Conservation (phyloP, 495 filamentous ascomycete genomes). For the Talaromyces thailandensis region DNA sequence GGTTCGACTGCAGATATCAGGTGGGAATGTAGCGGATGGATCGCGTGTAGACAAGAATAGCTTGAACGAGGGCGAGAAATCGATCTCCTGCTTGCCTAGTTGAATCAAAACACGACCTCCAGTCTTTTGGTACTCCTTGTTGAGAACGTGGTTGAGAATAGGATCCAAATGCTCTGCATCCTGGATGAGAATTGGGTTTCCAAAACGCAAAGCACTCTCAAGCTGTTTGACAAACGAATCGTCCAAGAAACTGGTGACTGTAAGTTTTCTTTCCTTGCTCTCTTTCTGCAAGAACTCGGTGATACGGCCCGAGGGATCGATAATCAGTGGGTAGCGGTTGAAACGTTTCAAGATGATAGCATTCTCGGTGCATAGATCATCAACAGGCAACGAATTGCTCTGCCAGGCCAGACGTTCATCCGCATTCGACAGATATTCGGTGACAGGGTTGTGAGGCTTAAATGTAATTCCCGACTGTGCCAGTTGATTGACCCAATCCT, state of each 20-base stretch:
- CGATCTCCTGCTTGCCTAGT: constrained; percentile 96
- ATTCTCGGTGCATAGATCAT: constrained; percentile 98
- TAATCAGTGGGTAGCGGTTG: constrained; percentile 96
- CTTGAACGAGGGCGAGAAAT: constrained; percentile 96
- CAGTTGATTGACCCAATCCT: constrained; percentile 93
- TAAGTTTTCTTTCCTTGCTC: constrained; percentile 85
- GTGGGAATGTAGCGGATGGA: constrained; percentile 93
- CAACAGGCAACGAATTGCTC: constrained; percentile 89
- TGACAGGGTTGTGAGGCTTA: constrained; percentile 90
- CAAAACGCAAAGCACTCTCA: constrained; percentile 92
- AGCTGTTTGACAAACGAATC: constrained; percentile 97
- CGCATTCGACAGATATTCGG: constrained; percentile 92
- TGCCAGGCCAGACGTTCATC: constrained; percentile 95
- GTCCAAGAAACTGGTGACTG: constrained; percentile 95
- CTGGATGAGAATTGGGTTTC: constrained; percentile 96
- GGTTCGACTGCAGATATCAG: constrained; percentile 94
- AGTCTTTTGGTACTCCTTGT: constrained; percentile 99
- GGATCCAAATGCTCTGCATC: constrained; percentile 96
- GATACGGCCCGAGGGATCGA: constrained; percentile 90
- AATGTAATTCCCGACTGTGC: constrained; percentile 80
- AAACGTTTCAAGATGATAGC: constrained; percentile 95
- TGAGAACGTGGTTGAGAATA: constrained; percentile 95
- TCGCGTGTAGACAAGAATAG: constrained; percentile 93
- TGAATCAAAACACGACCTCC: constrained; percentile 97
- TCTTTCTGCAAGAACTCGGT: constrained; percentile 93